These are phyloP conservation scores for Serendipita indica DNA, from an alignment of 768 basidiomycete genomes.

Conservation along the genomic window DNA sequence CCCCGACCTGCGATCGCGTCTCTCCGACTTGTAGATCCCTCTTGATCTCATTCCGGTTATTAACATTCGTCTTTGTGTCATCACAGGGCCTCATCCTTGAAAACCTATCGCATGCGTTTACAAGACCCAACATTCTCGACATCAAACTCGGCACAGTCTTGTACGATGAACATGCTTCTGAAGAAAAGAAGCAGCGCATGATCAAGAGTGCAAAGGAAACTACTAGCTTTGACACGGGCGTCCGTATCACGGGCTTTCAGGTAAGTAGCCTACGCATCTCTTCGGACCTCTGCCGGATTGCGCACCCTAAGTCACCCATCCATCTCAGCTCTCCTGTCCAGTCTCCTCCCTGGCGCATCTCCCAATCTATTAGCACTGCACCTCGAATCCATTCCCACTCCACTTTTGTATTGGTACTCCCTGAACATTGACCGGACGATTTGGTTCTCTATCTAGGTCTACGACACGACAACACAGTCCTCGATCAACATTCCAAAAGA, in stretches of 20 bases:
- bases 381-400: no score
- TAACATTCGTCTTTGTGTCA: slow-evolving; percentile 8
- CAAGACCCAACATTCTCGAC: slow-evolving; percentile 76
- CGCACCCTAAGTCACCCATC: neutral
- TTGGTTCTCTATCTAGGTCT: slow-evolving; percentile 36
- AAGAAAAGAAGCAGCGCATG: slow-evolving; percentile 73
- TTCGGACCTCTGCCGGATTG: neutral
- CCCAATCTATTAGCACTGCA: no score
- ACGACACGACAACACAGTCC: slow-evolving; percentile 41
- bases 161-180: slow-evolving; percentile 52
- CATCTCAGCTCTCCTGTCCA: neutral
- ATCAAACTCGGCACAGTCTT: slow-evolving; percentile 85
- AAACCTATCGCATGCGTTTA: slow-evolving; percentile 61
- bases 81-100: slow-evolving; percentile 67
- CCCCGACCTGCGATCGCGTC: neutral
- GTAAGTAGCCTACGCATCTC: slow-evolving; percentile 28
- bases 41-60: slow-evolving; percentile 9
- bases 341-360: neutral
- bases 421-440: neutral
- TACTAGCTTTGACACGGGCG: slow-evolving; percentile 60
- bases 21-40: neutral
- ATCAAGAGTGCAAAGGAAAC: slow-evolving; percentile 47
- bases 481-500: slow-evolving; percentile 51
- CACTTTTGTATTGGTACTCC: no score
- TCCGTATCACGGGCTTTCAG: slow-evolving; percentile 83